Base-by-base conservation (phyloP, 352 stramenopile species). In the Globisporangium spinosum region DNA sequence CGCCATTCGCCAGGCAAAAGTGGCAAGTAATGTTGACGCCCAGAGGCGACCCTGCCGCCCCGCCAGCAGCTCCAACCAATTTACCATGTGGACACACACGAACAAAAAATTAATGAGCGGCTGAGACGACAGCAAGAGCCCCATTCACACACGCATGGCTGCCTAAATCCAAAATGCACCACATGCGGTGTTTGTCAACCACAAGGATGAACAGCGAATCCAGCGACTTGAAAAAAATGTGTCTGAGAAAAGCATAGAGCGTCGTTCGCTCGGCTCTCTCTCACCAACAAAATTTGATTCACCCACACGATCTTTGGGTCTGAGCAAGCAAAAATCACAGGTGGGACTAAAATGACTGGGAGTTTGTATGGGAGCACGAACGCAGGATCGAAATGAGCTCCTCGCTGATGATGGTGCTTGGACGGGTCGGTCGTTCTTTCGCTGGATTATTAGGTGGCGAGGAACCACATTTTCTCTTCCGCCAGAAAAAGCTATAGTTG, bases 231-330 rank as follows among this genome's bases (percentile, higher is more conserved):
- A 12, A n/a, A 55, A 27, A 56, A 56, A 29, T 51, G 43, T 10
- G 43, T 1, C 17, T 12, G 43, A 23, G 43, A 51, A 56, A 56
- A 23, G n/a, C 49, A 56, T 56, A 27, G 49, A 56, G 49, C 2
- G 47, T 22, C 2, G 0, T 23, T 22, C 1, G 0, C 9, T 56
- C 29, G 49, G n/a, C 49, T 55, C 8, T 56, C 49, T 29, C 49
- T 56, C 20, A 13, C n/a, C 49, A 56, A 8, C 49, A 56, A 56
- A 56, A 56, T 56, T 56, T 56, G 49, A 56, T 56, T 56, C 49
- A 27, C 49, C 22, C 49, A 27, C n/a, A 25, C 43, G 2, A 51
- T 56, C n/a, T 55, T 55, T 29, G 32, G 7, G 32, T 12, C 32
- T 56, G 7, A 29, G 2, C 17, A 22, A 27, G n/a, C 45, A 22